These are phyloP conservation scores for Vigna unguiculata DNA, from an alignment of 306 rosid species.

Conservation along the genomic window DNA sequence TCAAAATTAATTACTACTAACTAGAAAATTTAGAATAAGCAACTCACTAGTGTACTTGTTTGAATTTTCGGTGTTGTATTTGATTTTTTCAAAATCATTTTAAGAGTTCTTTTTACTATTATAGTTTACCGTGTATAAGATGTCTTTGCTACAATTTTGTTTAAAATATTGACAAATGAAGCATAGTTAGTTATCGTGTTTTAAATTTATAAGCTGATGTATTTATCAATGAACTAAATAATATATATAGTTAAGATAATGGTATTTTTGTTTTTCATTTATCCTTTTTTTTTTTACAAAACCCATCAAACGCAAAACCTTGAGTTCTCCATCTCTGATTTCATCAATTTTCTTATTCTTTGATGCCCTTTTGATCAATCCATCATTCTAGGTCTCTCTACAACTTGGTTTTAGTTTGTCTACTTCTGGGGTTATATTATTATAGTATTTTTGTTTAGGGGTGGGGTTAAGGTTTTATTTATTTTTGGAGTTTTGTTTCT, in stretches of 20 bases:
- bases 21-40: neutral
- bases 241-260: neutral
- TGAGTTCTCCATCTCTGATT: neutral
- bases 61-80: conserved; percentile 1
- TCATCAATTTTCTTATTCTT: conserved; percentile 10
- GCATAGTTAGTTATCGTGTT: neutral
- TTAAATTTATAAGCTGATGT: neutral
- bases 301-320: conserved; percentile 34
- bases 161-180: neutral
- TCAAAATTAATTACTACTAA: neutral
- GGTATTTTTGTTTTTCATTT: conserved; percentile 33
- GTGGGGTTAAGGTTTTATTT: neutral
- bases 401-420: neutral
- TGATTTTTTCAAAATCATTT: conserved; percentile 1
- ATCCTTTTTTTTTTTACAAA: conserved; percentile 23
- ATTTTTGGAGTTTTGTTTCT: neutral
- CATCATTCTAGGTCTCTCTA: conserved; percentile 41
- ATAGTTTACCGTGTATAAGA: neutral
- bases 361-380: conserved; percentile 44
- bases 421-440: neutral
- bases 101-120: neutral
- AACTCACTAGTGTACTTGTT: neutral
- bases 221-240: neutral
- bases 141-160: neutral
- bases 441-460: neutral